Evolutionary conservation across 2,329 filamentous ascomycete genomes (phyloP).

Genomic region (Botrytis medusae): DNA sequence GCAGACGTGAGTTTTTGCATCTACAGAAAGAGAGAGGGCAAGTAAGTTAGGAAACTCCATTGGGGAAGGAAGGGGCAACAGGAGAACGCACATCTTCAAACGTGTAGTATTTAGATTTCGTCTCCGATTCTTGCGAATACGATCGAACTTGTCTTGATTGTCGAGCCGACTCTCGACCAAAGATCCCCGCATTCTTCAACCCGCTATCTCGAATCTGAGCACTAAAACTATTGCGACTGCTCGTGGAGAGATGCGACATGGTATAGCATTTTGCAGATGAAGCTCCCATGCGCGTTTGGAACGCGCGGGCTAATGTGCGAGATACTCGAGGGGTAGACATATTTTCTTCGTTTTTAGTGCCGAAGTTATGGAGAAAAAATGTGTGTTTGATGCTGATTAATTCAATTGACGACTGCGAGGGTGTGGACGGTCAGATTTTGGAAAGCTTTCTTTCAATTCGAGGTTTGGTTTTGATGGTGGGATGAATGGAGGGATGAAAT

Average conservation of each 20-base stretch:
- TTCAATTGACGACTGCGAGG: background rate
- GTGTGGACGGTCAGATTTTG: background rate
- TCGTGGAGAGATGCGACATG: background rate
- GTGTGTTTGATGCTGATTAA: background rate
- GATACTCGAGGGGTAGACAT: constrained; percentile 2
- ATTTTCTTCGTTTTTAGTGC: background rate
- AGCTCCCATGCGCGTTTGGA: background rate
- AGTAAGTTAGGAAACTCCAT: background rate
- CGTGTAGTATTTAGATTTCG: background rate
- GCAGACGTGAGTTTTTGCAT: background rate
- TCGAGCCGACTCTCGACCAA: background rate
- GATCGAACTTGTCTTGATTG: background rate
- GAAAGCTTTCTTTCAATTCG: background rate
- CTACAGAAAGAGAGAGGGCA: background rate
- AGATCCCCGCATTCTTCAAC: background rate
- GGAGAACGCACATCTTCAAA: constrained; percentile 13
- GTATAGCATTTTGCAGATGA: background rate
- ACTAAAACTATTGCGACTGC: background rate
- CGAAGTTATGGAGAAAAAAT: background rate
- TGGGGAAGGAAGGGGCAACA: too few species aligned
- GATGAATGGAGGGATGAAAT: constrained; percentile 4
- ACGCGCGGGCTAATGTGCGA: background rate
- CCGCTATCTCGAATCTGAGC: background rate
- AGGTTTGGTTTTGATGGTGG: background rate
- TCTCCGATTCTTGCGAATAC: background rate